Conservation (phyloP, 805 yeast genomes). For the Saccharomycopsis fibuligera region DNA sequence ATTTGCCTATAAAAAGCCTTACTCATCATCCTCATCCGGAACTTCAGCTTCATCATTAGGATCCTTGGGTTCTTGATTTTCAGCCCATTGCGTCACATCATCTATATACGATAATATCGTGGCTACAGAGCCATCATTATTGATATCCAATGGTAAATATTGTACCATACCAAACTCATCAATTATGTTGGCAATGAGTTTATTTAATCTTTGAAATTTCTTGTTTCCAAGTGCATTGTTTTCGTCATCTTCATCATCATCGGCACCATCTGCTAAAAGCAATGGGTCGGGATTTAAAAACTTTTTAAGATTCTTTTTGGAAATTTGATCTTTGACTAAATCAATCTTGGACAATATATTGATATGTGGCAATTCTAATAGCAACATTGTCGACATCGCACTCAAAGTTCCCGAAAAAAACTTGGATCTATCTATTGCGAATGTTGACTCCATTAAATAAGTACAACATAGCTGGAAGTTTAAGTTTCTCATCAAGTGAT, state of each 20-base stretch:
- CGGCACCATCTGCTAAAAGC: conserved; percentile 48
- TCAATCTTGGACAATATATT: conserved; percentile 86
- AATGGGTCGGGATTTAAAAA: conserved; percentile 90
- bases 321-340: conserved; percentile 70
- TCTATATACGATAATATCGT: conserved; percentile 88
- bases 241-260: conserved; percentile 46
- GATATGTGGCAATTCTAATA: conserved; percentile 90
- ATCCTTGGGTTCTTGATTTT: conserved; percentile 93
- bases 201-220: conserved; percentile 64
- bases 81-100: conserved; percentile 97
- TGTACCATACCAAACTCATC: conserved; percentile 99
- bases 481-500: conserved; percentile 71
- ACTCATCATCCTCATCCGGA: conserved; percentile 24
- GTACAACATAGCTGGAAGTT: conserved; percentile 90
- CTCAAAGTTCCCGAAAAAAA: conserved; percentile 92
- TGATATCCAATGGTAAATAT: conserved; percentile 82
- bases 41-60: conserved; percentile 62
- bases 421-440: conserved; percentile 82
- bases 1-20: no score
- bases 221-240: conserved; percentile 32
- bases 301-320: conserved; percentile 70
- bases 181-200: conserved; percentile 79
- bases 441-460: conserved; percentile 88
- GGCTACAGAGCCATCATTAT: conserved; percentile 66
- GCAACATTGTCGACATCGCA: conserved; percentile 98